A percentile compares a stretch with the other conserved stretches of the same genome.
Evolutionary conservation across 176 grass and related monocot species (phyloP).

Genomic region (Avena sativa): DNA sequence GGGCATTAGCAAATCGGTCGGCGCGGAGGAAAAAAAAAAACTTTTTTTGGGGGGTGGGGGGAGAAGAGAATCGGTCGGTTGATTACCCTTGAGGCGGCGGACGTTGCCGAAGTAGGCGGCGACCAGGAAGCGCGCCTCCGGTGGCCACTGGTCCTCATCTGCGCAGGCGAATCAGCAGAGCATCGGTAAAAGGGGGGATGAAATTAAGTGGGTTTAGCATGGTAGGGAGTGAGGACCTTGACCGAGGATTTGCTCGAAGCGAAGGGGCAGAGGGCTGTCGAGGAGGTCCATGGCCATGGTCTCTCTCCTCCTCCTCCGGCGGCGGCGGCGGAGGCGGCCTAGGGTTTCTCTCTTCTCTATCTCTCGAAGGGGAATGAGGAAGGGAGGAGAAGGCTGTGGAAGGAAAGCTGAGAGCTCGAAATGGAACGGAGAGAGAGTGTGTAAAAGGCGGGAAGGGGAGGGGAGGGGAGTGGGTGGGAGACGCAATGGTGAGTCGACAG

Average conservation of each 20-base stretch:
- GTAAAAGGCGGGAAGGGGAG: neutral
- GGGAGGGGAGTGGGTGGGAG: neutral
- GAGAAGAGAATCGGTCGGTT: too few species aligned
- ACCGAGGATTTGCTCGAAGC: neutral
- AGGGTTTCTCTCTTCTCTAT: neutral
- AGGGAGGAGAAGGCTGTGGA: neutral
- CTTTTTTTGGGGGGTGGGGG: neutral
- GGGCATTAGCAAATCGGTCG: neutral
- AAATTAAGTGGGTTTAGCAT: neutral
- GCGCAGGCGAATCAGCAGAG: neutral
- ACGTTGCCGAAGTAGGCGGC: constrained; percentile 23
- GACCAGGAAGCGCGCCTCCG: constrained; percentile 32
- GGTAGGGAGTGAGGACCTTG: neutral
- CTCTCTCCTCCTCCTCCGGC: neutral
- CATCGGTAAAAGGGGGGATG: neutral
- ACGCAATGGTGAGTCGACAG: neutral
- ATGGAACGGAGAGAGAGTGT: neutral
- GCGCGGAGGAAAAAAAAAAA: neutral
- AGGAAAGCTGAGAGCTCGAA: neutral
- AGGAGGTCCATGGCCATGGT: neutral
- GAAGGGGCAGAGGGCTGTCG: constrained; percentile 8
- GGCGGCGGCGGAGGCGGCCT: neutral
- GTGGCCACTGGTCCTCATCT: neutral
- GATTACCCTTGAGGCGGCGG: constrained; percentile 45
- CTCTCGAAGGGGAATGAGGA: neutral